Evolutionary conservation across 352 stramenopile species (phyloP).

Genomic region (Blastocystis sp.): DNA sequence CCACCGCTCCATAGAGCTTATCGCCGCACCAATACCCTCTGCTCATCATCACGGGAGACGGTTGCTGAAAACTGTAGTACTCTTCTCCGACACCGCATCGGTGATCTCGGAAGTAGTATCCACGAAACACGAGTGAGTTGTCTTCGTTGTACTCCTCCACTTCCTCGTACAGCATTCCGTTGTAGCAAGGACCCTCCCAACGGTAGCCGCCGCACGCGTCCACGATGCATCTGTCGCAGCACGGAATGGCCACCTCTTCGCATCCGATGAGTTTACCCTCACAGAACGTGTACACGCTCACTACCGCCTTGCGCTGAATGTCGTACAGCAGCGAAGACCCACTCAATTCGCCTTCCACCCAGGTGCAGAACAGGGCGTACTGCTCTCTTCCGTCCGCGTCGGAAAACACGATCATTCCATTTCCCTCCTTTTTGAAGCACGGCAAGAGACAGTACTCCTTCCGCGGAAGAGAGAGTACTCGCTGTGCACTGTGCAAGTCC

Average conservation of each 20-base stretch:
- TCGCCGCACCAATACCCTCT: conserved; percentile 30
- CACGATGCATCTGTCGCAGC: neutral
- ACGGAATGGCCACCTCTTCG: neutral
- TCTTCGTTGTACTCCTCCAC: conserved; percentile 6
- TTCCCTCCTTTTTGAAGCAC: conserved; percentile 4
- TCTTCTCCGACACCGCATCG: conserved; percentile 46
- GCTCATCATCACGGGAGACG: neutral
- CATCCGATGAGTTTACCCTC: neutral
- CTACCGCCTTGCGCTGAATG: neutral
- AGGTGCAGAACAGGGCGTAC: neutral
- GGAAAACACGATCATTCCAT: conserved; percentile 13
- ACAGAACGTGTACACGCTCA: conserved; percentile 15
- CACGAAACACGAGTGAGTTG: conserved; percentile 10
- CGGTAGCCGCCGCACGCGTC: conserved; percentile 12
- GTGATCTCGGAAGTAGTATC: neutral
- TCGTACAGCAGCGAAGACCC: neutral
- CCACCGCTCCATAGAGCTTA: conserved; percentile 2
- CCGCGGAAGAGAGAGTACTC: neutral
- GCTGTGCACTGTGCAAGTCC: neutral
- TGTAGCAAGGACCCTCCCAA: neutral
- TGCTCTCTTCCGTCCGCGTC: neutral
- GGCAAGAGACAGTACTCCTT: neutral
- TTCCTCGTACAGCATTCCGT: neutral
- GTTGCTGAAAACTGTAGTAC: neutral
- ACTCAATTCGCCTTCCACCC: neutral